Evolutionary conservation across 495 filamentous ascomycete genomes (phyloP), one percentile per base, ranked within the genome.

Genomic region (Annulohypoxylon bovei): DNA sequence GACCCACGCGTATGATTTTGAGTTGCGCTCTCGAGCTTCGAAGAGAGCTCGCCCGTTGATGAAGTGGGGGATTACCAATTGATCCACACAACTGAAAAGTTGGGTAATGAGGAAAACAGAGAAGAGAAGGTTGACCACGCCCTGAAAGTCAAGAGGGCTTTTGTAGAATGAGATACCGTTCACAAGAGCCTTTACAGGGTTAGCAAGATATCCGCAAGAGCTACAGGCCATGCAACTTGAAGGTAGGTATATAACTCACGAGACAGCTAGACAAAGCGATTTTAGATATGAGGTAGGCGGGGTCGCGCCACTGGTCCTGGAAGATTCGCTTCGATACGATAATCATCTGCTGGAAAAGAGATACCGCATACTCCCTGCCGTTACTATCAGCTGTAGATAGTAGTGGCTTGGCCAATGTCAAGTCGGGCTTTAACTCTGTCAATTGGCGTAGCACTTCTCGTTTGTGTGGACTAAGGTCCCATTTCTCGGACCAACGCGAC

Each of bases 131-230:
- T 89, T 37, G 81, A 83, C 57, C 11, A 64, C 0, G 16, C 49
- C 47, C 23, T 64, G 61, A 11, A 55, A 16, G 16, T 64, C 50
- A 0, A 83, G 84, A 8, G 83, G 73, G 14, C 87, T 82, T 23
- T 88, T 83, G 81, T 84, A 88, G 75, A 93, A 91, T 0, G 88
- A 90, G 72, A 93, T 89, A 9, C 89, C 89, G 67, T 89, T 90
- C 77, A 91, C 89, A 1, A 91, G 4, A 78, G 9, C 18, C 27
- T 16, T 8, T 8, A 4, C 30, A 6, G 93, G 12, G 86, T 87
- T 3, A 91, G 9, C 6, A 23, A 30, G 9, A 23, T 11, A 47
- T 9, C n/a, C n/a, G n/a, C n/a, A n/a, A n/a, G n/a, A n/a, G n/a
- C n/a, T n/a, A n/a, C n/a, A n/a, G n/a, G n/a, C n/a, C n/a, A n/a